Percentiles rank a stretch among this genome's conserved stretches.
Evolutionary conservation across 1,284 basidiomycete genomes (phyloP).

Genomic region (Athelia psychrophila): DNA sequence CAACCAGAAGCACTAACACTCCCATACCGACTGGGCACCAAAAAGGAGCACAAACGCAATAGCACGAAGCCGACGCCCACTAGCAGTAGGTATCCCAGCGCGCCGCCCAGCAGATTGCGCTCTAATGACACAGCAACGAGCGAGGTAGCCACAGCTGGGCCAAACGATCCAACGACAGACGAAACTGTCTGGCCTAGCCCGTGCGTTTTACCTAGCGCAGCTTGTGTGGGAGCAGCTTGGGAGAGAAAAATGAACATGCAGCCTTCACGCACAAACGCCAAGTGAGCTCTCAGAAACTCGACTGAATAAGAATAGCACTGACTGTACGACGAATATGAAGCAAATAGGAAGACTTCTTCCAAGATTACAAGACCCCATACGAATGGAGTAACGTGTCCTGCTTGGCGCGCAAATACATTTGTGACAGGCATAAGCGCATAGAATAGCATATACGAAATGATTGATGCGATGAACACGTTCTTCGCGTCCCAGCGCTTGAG

Average conservation of each 20-base stretch:
- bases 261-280: constrained; percentile 23
- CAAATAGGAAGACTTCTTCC: constrained; percentile 21
- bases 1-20: too few species aligned
- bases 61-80: not conserved
- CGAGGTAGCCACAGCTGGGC: constrained; percentile 44
- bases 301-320: not conserved
- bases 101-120: constrained; percentile 38
- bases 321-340: not conserved
- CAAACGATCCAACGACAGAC: constrained; percentile 49
- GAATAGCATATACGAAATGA: constrained; percentile 44
- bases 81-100: not conserved
- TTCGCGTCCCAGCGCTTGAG: constrained; percentile 48
- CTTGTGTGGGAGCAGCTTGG: constrained; percentile 40
- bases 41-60: not conserved
- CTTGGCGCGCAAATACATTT: constrained; percentile 35
- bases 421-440: constrained; percentile 56
- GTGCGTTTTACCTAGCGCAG: constrained; percentile 54
- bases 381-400: constrained; percentile 17
- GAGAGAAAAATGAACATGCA: constrained; percentile 51
- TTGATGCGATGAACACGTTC: constrained; percentile 45
- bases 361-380: constrained; percentile 32
- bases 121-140: constrained; percentile 49
- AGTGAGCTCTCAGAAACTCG: not conserved
- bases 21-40: too few species aligned
- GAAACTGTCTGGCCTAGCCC: constrained; percentile 55